These are phyloP conservation scores for Glycine soja DNA, from an alignment of 306 rosid species.

Conservation along the genomic window DNA sequence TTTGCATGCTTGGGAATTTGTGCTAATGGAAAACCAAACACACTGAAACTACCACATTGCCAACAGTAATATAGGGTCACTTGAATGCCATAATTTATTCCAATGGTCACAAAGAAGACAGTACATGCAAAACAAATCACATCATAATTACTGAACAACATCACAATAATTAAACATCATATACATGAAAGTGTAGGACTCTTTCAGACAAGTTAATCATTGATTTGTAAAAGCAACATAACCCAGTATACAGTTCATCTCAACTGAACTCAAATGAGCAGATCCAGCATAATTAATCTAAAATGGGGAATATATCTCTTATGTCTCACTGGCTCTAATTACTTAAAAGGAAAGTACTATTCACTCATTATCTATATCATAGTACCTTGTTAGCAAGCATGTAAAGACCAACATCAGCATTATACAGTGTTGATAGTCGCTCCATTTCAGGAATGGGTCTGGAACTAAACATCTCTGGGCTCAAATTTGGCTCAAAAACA, in stretches of 20 bases:
- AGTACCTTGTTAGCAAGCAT: constrained; percentile 99
- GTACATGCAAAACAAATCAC: constrained; percentile 14
- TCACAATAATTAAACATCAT: not conserved
- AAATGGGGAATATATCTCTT: not conserved
- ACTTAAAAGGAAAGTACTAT: constrained; percentile 22
- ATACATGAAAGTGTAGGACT: not conserved
- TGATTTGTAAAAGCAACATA: constrained; percentile 3
- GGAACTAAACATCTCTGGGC: constrained; percentile 62
- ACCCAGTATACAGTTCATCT: not conserved
- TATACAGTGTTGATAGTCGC: constrained; percentile 93
- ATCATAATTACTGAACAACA: not conserved
- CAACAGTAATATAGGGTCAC: not conserved
- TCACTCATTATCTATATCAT: constrained; percentile 19
- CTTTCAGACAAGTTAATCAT: constrained; percentile 16
- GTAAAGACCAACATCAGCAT: constrained; percentile 99
- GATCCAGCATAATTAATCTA: constrained; percentile 28
- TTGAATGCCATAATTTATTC: constrained; percentile 26
- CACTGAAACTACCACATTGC: not conserved
- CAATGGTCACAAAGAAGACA: constrained; percentile 20
- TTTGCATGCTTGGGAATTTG: constrained; percentile 1
- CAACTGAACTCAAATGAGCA: constrained; percentile 35
- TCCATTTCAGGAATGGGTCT: constrained; percentile 87
- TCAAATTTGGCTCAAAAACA: constrained; percentile 82
- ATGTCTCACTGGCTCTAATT: constrained; percentile 31
- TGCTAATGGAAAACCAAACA: not conserved